These are phyloP conservation scores for Colletotrichum gloeosporioides DNA, from an alignment of 2,329 filamentous ascomycete species.

Conservation along the genomic window DNA sequence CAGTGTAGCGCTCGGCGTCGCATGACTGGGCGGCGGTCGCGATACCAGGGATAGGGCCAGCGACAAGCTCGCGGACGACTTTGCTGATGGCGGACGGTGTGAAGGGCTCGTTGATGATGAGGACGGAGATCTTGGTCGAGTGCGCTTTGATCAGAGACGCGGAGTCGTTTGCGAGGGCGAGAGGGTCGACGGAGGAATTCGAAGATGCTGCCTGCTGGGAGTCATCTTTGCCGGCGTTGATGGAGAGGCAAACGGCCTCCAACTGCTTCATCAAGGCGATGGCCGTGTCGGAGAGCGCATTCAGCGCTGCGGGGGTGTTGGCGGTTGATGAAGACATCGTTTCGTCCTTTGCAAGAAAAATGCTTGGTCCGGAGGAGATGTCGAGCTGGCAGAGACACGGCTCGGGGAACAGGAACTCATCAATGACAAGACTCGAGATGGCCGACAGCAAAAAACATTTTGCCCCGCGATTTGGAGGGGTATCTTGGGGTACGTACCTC, in stretches of 20 bases:
- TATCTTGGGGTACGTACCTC: slow-evolving; percentile 11
- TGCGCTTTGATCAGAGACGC: slow-evolving; percentile 80
- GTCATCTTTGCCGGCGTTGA: slow-evolving; percentile 36
- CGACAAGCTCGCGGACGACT: slow-evolving; percentile 75
- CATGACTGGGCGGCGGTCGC: slow-evolving; percentile 74
- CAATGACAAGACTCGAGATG: neutral
- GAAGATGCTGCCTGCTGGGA: slow-evolving; percentile 12
- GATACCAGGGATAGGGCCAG: slow-evolving; percentile 75
- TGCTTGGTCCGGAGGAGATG: neutral
- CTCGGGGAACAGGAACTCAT: neutral
- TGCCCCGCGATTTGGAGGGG: slow-evolving; percentile 26
- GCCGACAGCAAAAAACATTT: slow-evolving; percentile 11
- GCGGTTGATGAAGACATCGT: slow-evolving; percentile 12
- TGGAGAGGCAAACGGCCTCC: slow-evolving; percentile 44
- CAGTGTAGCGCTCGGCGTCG: slow-evolving; percentile 65
- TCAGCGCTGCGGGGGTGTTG: slow-evolving; percentile 40
- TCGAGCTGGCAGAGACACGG: neutral
- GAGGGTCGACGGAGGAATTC: slow-evolving; percentile 53
- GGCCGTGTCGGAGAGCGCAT: slow-evolving; percentile 41
- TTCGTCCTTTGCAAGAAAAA: neutral
- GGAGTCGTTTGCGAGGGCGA: slow-evolving; percentile 74
- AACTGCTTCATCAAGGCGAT: slow-evolving; percentile 45
- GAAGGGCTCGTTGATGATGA: slow-evolving; percentile 87
- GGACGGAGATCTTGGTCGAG: slow-evolving; percentile 83
- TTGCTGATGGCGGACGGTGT: slow-evolving; percentile 76